These are phyloP conservation scores for Fusarium sp. DNA, from an alignment of 2,329 filamentous ascomycete species.

Conservation along the genomic window DNA sequence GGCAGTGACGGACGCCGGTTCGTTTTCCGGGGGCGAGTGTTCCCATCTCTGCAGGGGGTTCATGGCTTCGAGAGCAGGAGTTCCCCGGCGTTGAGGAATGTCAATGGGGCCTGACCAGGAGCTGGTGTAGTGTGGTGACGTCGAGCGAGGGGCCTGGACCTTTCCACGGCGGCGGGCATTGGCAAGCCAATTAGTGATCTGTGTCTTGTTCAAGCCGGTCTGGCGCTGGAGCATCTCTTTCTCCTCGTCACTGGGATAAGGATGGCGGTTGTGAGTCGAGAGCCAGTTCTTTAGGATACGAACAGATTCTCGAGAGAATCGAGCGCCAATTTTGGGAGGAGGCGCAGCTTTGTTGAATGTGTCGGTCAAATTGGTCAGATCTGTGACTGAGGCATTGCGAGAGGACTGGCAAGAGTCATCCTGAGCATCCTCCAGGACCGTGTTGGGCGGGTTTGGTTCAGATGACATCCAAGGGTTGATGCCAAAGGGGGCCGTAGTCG, in stretches of 20 bases:
- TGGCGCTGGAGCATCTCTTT: slow-evolving; percentile 79
- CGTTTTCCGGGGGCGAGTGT: slow-evolving; percentile 66
- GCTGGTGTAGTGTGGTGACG: slow-evolving; percentile 71
- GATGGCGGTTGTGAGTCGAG: slow-evolving; percentile 77
- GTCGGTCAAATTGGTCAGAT: slow-evolving; percentile 42
- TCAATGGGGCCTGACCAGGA: slow-evolving; percentile 71
- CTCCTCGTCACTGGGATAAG: slow-evolving; percentile 87
- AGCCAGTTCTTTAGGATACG: slow-evolving; percentile 87
- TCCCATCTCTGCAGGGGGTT: slow-evolving; percentile 67
- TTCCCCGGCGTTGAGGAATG: slow-evolving; percentile 69
- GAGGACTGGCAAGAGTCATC: slow-evolving; percentile 40
- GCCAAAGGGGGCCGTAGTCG: slow-evolving; percentile 51
- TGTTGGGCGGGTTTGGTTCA: slow-evolving; percentile 54
- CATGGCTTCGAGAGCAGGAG: slow-evolving; percentile 62
- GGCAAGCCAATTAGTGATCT: slow-evolving; percentile 92
- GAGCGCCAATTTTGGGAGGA: slow-evolving; percentile 70
- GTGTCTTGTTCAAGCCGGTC: slow-evolving; percentile 81
- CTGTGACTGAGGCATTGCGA: slow-evolving; percentile 41
- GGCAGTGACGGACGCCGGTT: slow-evolving; percentile 65
- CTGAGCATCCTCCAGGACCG: slow-evolving; percentile 40
- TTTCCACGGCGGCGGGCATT: slow-evolving; percentile 87
- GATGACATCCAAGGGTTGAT: slow-evolving; percentile 56
- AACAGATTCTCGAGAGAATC: slow-evolving; percentile 82
- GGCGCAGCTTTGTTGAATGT: slow-evolving; percentile 44
- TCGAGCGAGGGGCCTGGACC: slow-evolving; percentile 70